Evolutionary conservation across 306 rosid genomes (phyloP).

Genomic region (Elaeagnus macrophylla): DNA sequence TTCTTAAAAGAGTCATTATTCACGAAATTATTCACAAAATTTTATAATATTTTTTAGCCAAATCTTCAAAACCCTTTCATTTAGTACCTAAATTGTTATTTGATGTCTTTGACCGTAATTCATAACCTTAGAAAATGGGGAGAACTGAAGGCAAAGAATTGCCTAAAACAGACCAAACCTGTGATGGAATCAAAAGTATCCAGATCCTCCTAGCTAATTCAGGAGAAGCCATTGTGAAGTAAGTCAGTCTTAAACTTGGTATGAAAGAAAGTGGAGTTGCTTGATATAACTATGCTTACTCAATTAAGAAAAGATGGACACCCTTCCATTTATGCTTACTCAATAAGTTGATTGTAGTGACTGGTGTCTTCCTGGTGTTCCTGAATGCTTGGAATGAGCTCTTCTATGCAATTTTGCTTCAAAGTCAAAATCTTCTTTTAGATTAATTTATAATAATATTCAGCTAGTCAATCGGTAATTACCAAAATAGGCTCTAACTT

Average conservation of each 20-base stretch:
- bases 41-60: too few relatives aligned
- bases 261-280: slow-evolving; percentile 27
- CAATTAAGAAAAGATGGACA: slow-evolving; percentile 67
- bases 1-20: too few relatives aligned
- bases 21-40: too few relatives aligned
- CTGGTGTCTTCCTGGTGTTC: slow-evolving; percentile 71
- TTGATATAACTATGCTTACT: slow-evolving; percentile 57
- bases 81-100: too few relatives aligned
- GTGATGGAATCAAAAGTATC: slow-evolving; percentile 27
- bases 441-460: too few relatives aligned
- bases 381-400: slow-evolving; percentile 76
- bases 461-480: too few relatives aligned
- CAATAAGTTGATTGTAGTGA: slow-evolving; percentile 50
- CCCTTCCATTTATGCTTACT: slow-evolving; percentile 47
- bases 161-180: slow-evolving; percentile 32
- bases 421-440: not conserved
- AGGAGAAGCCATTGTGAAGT: slow-evolving; percentile 46
- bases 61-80: too few relatives aligned
- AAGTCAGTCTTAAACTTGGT: slow-evolving; percentile 27
- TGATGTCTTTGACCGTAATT: not conserved
- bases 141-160: slow-evolving; percentile 24
- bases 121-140: slow-evolving; percentile 10
- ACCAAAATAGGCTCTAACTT: too few relatives aligned
- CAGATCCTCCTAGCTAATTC: slow-evolving; percentile 24
- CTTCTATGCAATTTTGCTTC: slow-evolving; percentile 39